These are phyloP conservation scores for Prasinococcaceae sp. DNA, from an alignment of 139 green algal genomes.

Conservation along the genomic window DNA sequence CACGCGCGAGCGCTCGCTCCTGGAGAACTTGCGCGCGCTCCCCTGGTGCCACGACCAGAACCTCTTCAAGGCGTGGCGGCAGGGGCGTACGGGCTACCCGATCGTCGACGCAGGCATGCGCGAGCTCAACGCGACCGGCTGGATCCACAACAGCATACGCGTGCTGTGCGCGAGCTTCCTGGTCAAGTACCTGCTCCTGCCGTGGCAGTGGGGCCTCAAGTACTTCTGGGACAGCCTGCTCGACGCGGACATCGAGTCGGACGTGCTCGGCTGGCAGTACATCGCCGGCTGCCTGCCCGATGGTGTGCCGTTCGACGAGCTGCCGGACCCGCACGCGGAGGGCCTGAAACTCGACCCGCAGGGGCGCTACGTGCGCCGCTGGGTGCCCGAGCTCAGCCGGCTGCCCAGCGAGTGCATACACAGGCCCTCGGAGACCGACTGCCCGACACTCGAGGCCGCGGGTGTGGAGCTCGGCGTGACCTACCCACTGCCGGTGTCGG, in stretches of 20 bases:
- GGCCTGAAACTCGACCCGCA: conserved; percentile 47
- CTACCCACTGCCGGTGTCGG: conserved; percentile 20
- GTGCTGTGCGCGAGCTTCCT: conserved; percentile 64
- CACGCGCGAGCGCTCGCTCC: conserved; percentile 75
- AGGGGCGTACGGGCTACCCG: conserved; percentile 69
- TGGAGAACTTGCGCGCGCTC: conserved; percentile 66
- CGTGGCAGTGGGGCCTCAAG: conserved; percentile 89
- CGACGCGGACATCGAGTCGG: conserved; percentile 80
- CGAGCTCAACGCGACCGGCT: conserved; percentile 70
- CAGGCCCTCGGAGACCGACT: conserved; percentile 26
- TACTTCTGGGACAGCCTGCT: conserved; percentile 77
- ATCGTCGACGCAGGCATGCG: conserved; percentile 76
- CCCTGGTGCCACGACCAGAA: conserved; percentile 71
- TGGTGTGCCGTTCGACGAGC: conserved; percentile 57
- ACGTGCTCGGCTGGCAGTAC: conserved; percentile 75
- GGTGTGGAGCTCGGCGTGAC: conserved; percentile 23
- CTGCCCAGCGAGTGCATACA: conserved; percentile 61
- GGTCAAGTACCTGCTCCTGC: conserved; percentile 79
- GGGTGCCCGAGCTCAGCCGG: conserved; percentile 49
- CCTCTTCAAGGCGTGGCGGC: conserved; percentile 44
- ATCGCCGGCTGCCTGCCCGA: conserved; percentile 54
- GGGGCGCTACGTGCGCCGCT: conserved; percentile 72
- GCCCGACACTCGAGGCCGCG: conserved; percentile 13
- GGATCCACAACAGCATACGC: conserved; percentile 65
- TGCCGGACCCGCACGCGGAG: conserved; percentile 47